Base-by-base conservation (phyloP, 139 green algal genomes). In the Coelastrella sp. region DNA sequence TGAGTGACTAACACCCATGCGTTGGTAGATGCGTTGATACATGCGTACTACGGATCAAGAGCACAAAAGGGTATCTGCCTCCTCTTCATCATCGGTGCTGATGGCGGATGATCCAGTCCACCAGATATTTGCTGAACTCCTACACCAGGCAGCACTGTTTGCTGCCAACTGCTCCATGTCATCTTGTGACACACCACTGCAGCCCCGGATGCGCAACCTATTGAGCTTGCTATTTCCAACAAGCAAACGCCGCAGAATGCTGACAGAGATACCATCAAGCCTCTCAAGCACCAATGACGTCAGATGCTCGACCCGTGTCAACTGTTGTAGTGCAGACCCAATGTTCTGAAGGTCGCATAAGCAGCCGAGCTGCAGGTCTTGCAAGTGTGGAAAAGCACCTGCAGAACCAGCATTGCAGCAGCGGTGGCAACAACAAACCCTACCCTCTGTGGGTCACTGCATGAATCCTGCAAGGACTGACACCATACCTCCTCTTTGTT, bases 81-180 rank as follows among this genome's bases (percentile, higher is more conserved):
- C 82, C 20, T 88, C 84, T 25, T 88, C 84, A 58, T 88, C 84
- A 49, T 88, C 84, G 24, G 84, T 88, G 27, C 81, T 68, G 17
- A 19, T 57, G 14, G 84, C 57, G 22, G 84, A 35, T 15, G 49
- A 57, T 4, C 19, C 84, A 58, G 84, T 68, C 84, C 84, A 88
- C 35, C 68, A 81, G 0, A 88, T 59, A 57, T 20, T 80, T 10
- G 84, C 84, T 20, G 68, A 70, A 57, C 84, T 88, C 7, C 56
- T 49, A 15, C 66, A 80, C 8, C 35, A 14, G 0, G 12, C 49
- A 27, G 49, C 68, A 80, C 17, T 24, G 56, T 76, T 12, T 20
- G 60, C 20, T 25, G 84, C 84, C 10, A 88, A 19, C 84, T 81
- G 15, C 22, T 88, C 22, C 66, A 81, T 81, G 17, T 88, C 58